Evolutionary conservation across 2,329 filamentous ascomycete genomes (phyloP).

Genomic region (Botrytis pseudocinerea): DNA sequence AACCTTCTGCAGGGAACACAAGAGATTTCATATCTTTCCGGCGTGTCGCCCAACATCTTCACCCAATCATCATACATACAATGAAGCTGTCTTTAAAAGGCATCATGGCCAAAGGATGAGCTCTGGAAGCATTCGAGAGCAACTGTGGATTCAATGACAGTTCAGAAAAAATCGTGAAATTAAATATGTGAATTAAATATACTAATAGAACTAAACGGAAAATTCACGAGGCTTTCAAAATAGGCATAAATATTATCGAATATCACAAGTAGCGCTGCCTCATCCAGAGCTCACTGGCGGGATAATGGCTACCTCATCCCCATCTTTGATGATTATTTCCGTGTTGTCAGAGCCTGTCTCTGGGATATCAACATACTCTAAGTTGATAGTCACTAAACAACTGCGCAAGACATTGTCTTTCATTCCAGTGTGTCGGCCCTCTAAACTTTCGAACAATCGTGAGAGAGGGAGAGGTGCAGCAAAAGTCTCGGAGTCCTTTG

Average conservation of each 20-base stretch:
- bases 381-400: conserved; percentile 76
- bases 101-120: not conserved
- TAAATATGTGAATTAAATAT: not conserved
- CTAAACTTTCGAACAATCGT: conserved; percentile 66
- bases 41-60: not conserved
- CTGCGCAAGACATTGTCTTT: conserved; percentile 66
- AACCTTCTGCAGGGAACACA: not conserved
- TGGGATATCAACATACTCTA: conserved; percentile 73
- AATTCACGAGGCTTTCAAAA: not conserved
- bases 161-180: not conserved
- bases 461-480: conserved; percentile 64
- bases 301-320: conserved; percentile 84
- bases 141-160: not conserved
- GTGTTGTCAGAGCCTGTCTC: conserved; percentile 46
- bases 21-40: not conserved
- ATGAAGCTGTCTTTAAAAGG: not conserved
- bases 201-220: not conserved
- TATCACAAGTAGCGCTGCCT: conserved; percentile 32
- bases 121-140: not conserved
- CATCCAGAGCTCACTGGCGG: conserved; percentile 85
- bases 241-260: not conserved
- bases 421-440: conserved; percentile 70
- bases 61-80: not conserved
- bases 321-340: conserved; percentile 60
- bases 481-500: conserved; percentile 64